Percentiles rank a stretch among this genome's conserved stretches.
Evolutionary conservation across 331 rosid species (phyloP).

Genomic region (Malus hybrid): DNA sequence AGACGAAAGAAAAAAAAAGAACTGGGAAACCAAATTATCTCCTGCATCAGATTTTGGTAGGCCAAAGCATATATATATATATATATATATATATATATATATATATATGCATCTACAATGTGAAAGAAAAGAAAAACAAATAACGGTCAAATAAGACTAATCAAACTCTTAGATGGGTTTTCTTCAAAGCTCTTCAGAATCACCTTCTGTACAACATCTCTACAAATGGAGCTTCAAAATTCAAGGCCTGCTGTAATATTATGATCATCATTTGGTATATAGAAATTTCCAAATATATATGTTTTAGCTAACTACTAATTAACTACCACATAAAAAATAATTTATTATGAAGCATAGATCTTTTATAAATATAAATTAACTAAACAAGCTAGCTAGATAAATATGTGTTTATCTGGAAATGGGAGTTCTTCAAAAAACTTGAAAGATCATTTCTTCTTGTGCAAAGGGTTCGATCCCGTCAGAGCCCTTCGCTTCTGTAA

Average conservation of each 20-base stretch:
- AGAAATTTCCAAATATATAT: neutral
- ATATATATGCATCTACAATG: neutral
- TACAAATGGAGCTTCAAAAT: slow-evolving; percentile 3
- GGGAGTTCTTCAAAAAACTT: neutral
- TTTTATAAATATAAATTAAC: neutral
- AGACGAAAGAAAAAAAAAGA: neutral
- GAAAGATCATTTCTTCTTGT: slow-evolving; percentile 37
- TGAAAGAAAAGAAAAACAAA: neutral
- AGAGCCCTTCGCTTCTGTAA: slow-evolving; percentile 38
- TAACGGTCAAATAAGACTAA: neutral
- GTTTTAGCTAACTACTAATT: neutral
- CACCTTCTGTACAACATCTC: slow-evolving; percentile 29
- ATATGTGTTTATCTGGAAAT: neutral
- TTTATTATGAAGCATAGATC: neutral
- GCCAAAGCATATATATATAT: neutral
- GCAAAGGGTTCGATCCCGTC: slow-evolving; percentile 54
- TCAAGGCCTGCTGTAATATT: neutral
- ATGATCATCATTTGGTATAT: neutral
- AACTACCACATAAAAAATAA: neutral
- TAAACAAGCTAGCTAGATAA: neutral
- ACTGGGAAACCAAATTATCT: neutral
- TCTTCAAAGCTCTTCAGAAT: neutral
- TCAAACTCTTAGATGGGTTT: slow-evolving; percentile 7
- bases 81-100: neutral
- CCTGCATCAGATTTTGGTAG: neutral